Percentiles rank a stretch among this genome's conserved stretches.
Conservation (phyloP, 2,329 filamentous ascomycete species). For the Xylariaceae sp. region DNA sequence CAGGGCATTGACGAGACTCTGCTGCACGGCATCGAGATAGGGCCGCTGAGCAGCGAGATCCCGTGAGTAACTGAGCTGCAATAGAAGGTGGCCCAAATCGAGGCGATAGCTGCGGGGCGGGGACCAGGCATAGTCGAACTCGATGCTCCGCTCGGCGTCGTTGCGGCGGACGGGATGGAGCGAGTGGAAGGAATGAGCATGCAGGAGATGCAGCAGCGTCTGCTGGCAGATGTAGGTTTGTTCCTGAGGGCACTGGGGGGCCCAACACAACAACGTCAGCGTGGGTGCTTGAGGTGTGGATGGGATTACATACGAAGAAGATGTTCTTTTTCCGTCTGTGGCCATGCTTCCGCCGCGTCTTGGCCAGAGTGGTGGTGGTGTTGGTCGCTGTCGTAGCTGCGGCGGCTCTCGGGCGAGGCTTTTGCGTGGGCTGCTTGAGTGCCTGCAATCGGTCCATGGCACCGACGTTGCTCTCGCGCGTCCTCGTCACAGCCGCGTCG, state of each 20-base stretch:
- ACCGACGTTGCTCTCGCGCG: not conserved
- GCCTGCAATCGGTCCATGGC: slow-evolving; percentile 6
- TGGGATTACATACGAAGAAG: not conserved
- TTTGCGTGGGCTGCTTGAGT: not conserved
- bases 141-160: slow-evolving; percentile 9
- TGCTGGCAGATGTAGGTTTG: slow-evolving; percentile 9
- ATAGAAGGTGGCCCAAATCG: slow-evolving; percentile 3
- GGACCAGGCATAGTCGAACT: slow-evolving; percentile 3
- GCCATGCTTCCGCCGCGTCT: slow-evolving; percentile 4
- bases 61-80: slow-evolving; percentile 1
- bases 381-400: not conserved
- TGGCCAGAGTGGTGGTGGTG: not conserved
- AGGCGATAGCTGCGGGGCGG: slow-evolving; percentile 1
- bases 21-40: slow-evolving; percentile 6
- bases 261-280: no score
- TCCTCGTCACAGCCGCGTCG: no score
- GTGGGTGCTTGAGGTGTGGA: no score
- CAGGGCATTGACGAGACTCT: slow-evolving; percentile 5
- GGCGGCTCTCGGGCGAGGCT: slow-evolving; percentile 1
- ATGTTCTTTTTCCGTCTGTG: slow-evolving; percentile 1
- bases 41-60: slow-evolving; percentile 1
- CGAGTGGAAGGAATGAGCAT: slow-evolving; percentile 7
- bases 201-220: slow-evolving; percentile 9
- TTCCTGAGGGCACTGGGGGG: slow-evolving; percentile 4
- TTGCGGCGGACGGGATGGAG: slow-evolving; percentile 7